These are phyloP conservation scores for Linanthus parryae DNA, from an alignment of 148 eudicot species.

Conservation along the genomic window DNA sequence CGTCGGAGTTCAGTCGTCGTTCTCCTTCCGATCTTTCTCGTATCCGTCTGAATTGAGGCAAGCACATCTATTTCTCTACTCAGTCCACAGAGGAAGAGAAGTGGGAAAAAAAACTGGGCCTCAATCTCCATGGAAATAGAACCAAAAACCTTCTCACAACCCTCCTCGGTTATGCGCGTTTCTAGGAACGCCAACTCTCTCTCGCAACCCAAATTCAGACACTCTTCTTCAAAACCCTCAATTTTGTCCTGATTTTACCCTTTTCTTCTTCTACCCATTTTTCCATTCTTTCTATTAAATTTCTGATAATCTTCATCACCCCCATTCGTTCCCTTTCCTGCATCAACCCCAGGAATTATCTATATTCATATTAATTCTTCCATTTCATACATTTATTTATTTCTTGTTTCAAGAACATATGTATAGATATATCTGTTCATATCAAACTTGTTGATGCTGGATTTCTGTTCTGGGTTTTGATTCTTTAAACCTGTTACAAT, in stretches of 20 bases:
- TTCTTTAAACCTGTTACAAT: too few species aligned
- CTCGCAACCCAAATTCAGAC: neutral
- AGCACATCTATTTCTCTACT: too few species aligned
- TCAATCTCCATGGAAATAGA: too few species aligned
- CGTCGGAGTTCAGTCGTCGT: too few species aligned
- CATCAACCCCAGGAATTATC: conserved; percentile 15
- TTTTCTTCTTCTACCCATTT: conserved; percentile 9
- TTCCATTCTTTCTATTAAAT: neutral
- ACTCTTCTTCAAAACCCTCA: conserved; percentile 6
- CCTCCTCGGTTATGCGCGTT: conserved; percentile 14
- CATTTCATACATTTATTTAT: neutral
- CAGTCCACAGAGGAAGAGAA: neutral
- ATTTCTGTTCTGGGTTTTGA: conserved; percentile 29
- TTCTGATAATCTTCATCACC: neutral
- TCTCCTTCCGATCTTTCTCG: too few species aligned
- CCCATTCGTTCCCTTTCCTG: conserved; percentile 8
- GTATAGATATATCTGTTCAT: conserved; percentile 1
- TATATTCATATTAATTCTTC: neutral
- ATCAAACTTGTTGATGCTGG: conserved; percentile 23
- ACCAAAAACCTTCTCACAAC: conserved; percentile 1
- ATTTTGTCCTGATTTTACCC: conserved; percentile 3
- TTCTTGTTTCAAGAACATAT: too few species aligned
- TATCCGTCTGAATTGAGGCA: too few species aligned
- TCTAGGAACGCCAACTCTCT: conserved; percentile 7
- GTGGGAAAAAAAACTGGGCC: neutral